Evolutionary conservation across 257 asterid species (phyloP).

Genomic region (Solanum chilense): DNA sequence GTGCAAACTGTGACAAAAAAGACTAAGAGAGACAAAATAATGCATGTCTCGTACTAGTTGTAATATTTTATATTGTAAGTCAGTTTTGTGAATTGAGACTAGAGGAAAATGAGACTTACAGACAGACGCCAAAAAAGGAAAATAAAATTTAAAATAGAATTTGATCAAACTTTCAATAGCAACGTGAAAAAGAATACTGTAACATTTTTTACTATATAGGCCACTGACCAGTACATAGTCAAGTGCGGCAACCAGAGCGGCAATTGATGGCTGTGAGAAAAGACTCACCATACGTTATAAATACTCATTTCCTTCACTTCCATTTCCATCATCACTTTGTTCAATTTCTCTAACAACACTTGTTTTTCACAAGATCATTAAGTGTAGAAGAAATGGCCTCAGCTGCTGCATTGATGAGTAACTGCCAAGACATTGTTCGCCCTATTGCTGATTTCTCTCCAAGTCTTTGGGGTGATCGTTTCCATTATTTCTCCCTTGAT

Average conservation of each 20-base stretch:
- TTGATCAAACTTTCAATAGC: background rate
- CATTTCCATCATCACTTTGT: background rate
- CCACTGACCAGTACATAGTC: background rate
- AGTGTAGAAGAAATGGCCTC: background rate
- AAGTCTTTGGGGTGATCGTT: slow-evolving; percentile 22
- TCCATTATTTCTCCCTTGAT: slow-evolving; percentile 2
- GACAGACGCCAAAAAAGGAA: background rate
- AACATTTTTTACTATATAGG: too few species aligned
- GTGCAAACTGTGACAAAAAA: background rate
- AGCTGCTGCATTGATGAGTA: background rate
- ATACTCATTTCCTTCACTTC: background rate
- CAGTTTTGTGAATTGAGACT: background rate
- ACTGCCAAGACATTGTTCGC: slow-evolving; percentile 1
- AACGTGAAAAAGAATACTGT: too few species aligned
- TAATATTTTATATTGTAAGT: background rate
- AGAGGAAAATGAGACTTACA: background rate
- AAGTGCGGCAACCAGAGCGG: background rate
- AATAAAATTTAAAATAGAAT: background rate
- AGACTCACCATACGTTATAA: background rate
- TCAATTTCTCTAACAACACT: background rate
- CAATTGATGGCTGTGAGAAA: background rate
- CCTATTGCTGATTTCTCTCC: slow-evolving; percentile 20
- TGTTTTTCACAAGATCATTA: background rate
- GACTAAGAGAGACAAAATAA: background rate
- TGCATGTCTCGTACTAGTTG: background rate